Evolutionary conservation across 2,329 filamentous ascomycete genomes (phyloP), one percentile per base, ranked within the genome.

Genomic region (Cucurbitaria berberidis): DNA sequence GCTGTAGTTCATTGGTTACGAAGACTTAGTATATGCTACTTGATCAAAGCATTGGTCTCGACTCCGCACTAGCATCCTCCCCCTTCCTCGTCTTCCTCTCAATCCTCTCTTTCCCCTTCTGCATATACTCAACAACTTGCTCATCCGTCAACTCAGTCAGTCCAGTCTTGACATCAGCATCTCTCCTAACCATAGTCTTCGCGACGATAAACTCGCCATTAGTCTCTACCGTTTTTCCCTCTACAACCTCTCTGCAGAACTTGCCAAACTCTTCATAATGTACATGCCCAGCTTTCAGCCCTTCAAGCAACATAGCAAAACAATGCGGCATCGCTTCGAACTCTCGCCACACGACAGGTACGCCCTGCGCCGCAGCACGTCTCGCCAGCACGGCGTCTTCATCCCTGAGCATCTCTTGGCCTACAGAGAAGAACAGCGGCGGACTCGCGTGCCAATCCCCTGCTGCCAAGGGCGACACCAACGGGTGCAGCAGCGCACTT

Each of bases 271-370:
- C 73, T 6, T 63, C 64, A 18, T 77, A 62, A 65, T 76, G 76
- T 47, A 73, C 56, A 6, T 64, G 52, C 6, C 68, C 62, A 0
- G 57, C 72, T 3, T 58, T 43, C 2, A 73, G 48, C 1, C 59
- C 51, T n/a, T 77, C 76, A 3, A 81, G 53, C 49, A 81, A 53
- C 74, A 80, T 74, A 0, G 67, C 73, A 60, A 82, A 93, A 62
- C 84, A 86, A 74, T 93, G 90, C 48, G 90, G 89, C 90, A 93
- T 93, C 3, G 85, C 88, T 70, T 92, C 87, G 69, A 86, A 95
- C 74, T 91, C 84, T 69, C 90, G 85, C 64, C 86, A 89, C 3
- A 84, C 79, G 0, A 93, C 83, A 0, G 66, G 67, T 0, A 88
- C 87, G 5, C 84, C 85, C 40, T 89, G 83, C 7, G 64, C 59